phyloP scores from a whole-genome alignment of 2,329 filamentous ascomycete species.

The Lithohypha guttulata region DNA sequence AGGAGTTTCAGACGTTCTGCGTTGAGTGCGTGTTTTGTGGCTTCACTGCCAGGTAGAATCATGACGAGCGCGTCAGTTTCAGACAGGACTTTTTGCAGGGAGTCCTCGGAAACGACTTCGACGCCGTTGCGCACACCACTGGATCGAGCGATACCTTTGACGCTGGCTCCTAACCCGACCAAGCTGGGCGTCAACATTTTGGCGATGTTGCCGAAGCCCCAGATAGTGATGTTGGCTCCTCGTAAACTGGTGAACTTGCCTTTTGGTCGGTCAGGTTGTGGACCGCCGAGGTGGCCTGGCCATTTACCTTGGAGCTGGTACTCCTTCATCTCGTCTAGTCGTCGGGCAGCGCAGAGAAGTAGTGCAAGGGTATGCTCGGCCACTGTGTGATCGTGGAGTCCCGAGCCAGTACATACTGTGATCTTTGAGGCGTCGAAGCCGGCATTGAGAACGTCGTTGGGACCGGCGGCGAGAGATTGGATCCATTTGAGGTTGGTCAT shows the following conservation, averaged over 20 bases:
- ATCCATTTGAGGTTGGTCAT: constrained; percentile 53
- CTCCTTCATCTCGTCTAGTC: constrained; percentile 38
- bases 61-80: constrained; percentile 56
- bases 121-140: constrained; percentile 48
- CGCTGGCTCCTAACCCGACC: constrained; percentile 45
- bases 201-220: constrained; percentile 59
- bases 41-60: constrained; percentile 50
- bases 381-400: constrained; percentile 54
- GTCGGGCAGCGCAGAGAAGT: constrained; percentile 17
- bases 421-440: constrained; percentile 47
- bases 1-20: constrained; percentile 43
- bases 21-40: constrained; percentile 47
- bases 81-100: constrained; percentile 42
- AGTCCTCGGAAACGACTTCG: constrained; percentile 47
- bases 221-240: constrained; percentile 48
- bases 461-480: constrained; percentile 55
- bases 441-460: constrained; percentile 53
- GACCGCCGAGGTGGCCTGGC: constrained; percentile 52
- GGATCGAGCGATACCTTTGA: constrained; percentile 47
- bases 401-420: constrained; percentile 50
- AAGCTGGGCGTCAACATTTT: constrained; percentile 49
- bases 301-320: constrained; percentile 47
- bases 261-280: constrained; percentile 36
- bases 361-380: constrained; percentile 54
- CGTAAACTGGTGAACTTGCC: constrained; percentile 50